Evolutionary conservation across 2,329 filamentous ascomycete species (phyloP).

Genomic region (Decorospora gaudefroyi): DNA sequence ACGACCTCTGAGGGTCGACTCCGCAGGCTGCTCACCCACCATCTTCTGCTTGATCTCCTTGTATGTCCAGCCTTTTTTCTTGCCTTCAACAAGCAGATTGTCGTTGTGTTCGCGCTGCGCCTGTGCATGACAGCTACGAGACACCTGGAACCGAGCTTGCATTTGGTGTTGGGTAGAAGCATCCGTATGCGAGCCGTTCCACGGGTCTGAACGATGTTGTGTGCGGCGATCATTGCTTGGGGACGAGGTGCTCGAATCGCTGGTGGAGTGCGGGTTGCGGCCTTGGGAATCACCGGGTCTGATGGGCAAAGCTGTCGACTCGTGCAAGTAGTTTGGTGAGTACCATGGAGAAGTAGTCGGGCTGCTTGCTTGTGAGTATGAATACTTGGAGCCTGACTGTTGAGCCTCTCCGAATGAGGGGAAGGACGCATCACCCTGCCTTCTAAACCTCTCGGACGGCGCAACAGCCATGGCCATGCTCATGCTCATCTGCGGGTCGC

Average conservation of each 20-base stretch:
- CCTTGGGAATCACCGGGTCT: background rate
- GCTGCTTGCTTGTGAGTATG: conserved; percentile 15
- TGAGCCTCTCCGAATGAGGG: background rate
- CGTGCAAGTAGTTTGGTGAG: background rate
- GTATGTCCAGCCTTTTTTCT: conserved; percentile 64
- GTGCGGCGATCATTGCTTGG: background rate
- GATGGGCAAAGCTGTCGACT: background rate
- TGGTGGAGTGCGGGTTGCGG: background rate
- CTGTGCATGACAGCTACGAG: conserved; percentile 5
- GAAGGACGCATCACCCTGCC: background rate
- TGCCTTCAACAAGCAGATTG: conserved; percentile 57
- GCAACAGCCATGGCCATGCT: background rate
- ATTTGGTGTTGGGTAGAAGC: background rate
- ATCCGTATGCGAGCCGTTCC: background rate
- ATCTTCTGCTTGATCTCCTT: conserved; percentile 63
- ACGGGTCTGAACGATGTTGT: background rate
- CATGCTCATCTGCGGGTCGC: background rate
- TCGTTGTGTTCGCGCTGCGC: conserved; percentile 33
- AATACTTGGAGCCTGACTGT: conserved; percentile 10
- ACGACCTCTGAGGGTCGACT: conserved; percentile 73
- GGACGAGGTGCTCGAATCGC: background rate
- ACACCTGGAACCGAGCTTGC: conserved; percentile 5
- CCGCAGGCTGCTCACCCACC: conserved; percentile 64
- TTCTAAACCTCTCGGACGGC: background rate
- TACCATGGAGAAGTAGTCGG: conserved; percentile 14